These are phyloP conservation scores for Mucor indicus DNA, from an alignment of 371 early-diverging fungal genomes.

Conservation along the genomic window DNA sequence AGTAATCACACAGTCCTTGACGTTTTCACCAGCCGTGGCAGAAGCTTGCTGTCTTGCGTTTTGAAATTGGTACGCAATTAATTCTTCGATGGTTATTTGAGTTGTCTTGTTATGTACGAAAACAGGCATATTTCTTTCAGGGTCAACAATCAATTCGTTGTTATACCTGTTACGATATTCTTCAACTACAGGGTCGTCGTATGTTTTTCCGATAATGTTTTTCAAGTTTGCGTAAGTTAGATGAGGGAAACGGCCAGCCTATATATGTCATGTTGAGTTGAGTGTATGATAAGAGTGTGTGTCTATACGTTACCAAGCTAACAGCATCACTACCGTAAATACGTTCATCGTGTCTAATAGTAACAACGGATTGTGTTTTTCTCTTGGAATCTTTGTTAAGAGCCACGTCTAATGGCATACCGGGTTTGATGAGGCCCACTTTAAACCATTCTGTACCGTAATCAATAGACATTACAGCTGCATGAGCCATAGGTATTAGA, in stretches of 20 bases:
- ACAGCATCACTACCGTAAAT: slow-evolving; percentile 88
- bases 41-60: slow-evolving; percentile 85
- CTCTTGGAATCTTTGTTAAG: slow-evolving; percentile 95
- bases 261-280: slow-evolving; percentile 4
- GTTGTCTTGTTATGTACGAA: slow-evolving; percentile 61
- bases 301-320: slow-evolving; percentile 58
- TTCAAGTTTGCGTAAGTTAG: slow-evolving; percentile 82
- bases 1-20: slow-evolving; percentile 88
- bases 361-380: slow-evolving; percentile 84
- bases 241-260: slow-evolving; percentile 87
- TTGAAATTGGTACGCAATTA: slow-evolving; percentile 91
- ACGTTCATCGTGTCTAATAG: slow-evolving; percentile 78
- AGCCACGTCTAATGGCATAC: slow-evolving; percentile 88
- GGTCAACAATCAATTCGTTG: slow-evolving; percentile 72
- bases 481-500: slow-evolving; percentile 22
- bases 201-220: slow-evolving; percentile 74
- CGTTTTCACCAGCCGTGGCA: slow-evolving; percentile 69
- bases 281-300: not conserved
- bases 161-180: slow-evolving; percentile 72
- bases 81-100: slow-evolving; percentile 75
- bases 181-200: slow-evolving; percentile 62
- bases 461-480: slow-evolving; percentile 92
- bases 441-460: slow-evolving; percentile 97
- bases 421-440: slow-evolving; percentile 89
- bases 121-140: slow-evolving; percentile 55